Base-by-base conservation (phyloP, 2,329 filamentous ascomycete species). In the Aspergillus sp. region DNA sequence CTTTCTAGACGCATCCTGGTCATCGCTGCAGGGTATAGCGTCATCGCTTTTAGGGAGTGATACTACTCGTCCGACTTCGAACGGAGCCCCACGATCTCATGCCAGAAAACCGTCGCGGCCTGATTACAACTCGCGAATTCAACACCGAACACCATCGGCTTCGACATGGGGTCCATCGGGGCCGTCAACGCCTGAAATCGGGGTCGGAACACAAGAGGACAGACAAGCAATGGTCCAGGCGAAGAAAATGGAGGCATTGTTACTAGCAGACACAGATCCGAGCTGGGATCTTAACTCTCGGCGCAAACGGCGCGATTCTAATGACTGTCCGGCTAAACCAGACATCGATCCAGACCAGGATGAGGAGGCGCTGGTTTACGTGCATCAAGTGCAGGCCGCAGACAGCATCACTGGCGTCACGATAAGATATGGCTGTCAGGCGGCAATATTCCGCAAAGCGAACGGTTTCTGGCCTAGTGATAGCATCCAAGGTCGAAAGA, bases 401-500 rank as follows among this genome's bases (percentile, higher is more conserved):
- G 95, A 99, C 76, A 98, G 92, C 2, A 87, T 98, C 65, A 92
- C 93, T 1, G 93, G 95, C 3, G 87, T 99, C 51, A 89, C 95
- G 52, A 87, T 99, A 63, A 90, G 88, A 66, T 99, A 96, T 75
- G 89, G 90, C 66, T 98, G 93, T 72, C 86, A 90, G 62, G 87
- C 92, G 56, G 89, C 93, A 48, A 84, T 89, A 2, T 87, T 99
- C 64, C 84, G 91, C 58, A 95, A 90, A 71, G 87, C 91, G 40
- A 99, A 99, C 72, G 87, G 95, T 11, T 87, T 99, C 68, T 99
- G 95, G 95, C 91, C 92, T 6, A 91, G 92, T 62, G 95, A 98
- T 70, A 91, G 87, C 62, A 89, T 98, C 37, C 93, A 97, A 72
- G 86, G 87, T 48, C 87, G 93, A 58, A 90, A 90, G 68, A 88